These are phyloP conservation scores for Trichoderma pleuroti DNA, from an alignment of 2,329 filamentous ascomycete species.

Conservation along the genomic window DNA sequence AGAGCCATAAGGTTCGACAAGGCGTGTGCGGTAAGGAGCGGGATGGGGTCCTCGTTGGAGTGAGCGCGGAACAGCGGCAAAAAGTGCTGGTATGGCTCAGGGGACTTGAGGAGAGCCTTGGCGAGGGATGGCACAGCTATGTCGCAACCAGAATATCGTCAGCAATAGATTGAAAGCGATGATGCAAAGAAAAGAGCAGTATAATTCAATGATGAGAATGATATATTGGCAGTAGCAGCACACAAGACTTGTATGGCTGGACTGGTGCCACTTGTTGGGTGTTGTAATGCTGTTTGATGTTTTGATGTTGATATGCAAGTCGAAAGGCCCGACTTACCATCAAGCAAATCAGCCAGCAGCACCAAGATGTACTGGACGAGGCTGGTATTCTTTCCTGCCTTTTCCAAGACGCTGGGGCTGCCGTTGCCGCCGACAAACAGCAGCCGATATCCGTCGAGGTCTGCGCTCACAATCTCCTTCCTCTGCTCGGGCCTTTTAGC, in stretches of 20 bases:
- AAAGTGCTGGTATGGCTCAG: constrained; percentile 77
- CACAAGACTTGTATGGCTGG: neutral
- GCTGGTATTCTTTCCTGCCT: constrained; percentile 79
- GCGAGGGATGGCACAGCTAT: constrained; percentile 76
- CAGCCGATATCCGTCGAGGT: constrained; percentile 74
- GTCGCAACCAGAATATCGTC: neutral
- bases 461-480: constrained; percentile 73
- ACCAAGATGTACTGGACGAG: constrained; percentile 95
- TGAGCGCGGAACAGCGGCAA: constrained; percentile 82
- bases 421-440: constrained; percentile 77
- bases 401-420: constrained; percentile 70
- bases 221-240: neutral
- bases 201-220: neutral
- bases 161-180: neutral
- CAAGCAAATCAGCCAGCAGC: constrained; percentile 79
- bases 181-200: neutral
- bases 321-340: constrained; percentile 54
- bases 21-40: constrained; percentile 84
- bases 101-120: constrained; percentile 69
- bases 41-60: constrained; percentile 71
- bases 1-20: constrained; percentile 73
- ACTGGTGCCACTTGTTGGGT: neutral
- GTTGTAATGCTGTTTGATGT: neutral
- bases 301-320: neutral
- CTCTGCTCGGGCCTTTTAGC: constrained; percentile 82